These are phyloP conservation scores for Epichloe brachyelytri DNA, from an alignment of 2,329 filamentous ascomycete genomes.

Conservation along the genomic window DNA sequence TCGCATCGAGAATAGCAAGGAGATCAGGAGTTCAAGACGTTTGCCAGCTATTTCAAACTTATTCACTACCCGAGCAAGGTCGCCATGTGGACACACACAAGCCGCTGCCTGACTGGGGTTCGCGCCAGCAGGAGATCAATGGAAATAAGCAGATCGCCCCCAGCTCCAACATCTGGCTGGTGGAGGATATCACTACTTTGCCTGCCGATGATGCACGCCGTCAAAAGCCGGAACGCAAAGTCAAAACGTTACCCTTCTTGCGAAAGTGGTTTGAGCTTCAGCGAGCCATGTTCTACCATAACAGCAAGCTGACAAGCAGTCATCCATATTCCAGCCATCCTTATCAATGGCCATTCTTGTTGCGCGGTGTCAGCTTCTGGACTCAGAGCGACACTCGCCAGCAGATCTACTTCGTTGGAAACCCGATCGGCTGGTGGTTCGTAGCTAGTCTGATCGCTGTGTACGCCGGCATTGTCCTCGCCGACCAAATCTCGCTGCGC, in stretches of 20 bases:
- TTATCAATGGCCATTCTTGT: constrained; percentile 94
- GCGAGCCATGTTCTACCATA: constrained; percentile 98
- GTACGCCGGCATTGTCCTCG: constrained; percentile 80
- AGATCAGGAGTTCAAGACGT: constrained; percentile 73
- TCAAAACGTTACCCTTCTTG: constrained; percentile 78
- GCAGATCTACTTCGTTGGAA: constrained; percentile 98
- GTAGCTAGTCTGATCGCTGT: constrained; percentile 85
- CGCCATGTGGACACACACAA: constrained; percentile 97
- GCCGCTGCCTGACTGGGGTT: constrained; percentile 92
- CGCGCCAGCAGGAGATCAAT: constrained; percentile 97
- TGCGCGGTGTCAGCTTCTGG: constrained; percentile 98
- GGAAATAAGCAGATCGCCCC: constrained; percentile 92
- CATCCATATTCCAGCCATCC: constrained; percentile 93
- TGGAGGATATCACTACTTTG: constrained; percentile 80
- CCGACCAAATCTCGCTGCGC: constrained; percentile 85
- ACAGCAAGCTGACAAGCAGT: constrained; percentile 92
- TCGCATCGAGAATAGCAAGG: constrained; percentile 76
- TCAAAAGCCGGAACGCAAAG: constrained; percentile 60
- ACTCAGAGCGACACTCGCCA: constrained; percentile 88
- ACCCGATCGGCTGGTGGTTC: constrained; percentile 96
- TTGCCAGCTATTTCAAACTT: constrained; percentile 90
- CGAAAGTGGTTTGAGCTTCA: constrained; percentile 94
- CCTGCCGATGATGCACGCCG: constrained; percentile 59
- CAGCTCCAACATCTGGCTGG: constrained; percentile 87
- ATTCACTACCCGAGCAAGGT: constrained; percentile 91